phyloP scores from a whole-genome alignment of 106 monocot species.

The Phalaenopsis aphrodite region DNA sequence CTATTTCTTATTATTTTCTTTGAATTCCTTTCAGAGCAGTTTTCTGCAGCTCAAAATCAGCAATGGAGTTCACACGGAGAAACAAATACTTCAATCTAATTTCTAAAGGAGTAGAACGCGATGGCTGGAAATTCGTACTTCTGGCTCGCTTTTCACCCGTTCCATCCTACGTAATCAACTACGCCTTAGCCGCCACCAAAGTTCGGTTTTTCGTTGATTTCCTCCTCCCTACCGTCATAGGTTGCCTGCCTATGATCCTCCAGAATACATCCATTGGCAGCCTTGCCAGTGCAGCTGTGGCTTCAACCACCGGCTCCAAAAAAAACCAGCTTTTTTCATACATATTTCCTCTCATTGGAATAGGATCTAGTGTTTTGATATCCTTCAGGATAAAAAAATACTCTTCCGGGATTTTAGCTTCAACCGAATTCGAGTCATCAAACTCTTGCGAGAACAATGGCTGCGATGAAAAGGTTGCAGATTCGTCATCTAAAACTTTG shows the following conservation, averaged over 20 bases:
- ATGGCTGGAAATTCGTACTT: constrained; percentile 94
- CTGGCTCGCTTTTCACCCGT: constrained; percentile 88
- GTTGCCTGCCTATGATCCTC: constrained; percentile 90
- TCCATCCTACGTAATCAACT: constrained; percentile 93
- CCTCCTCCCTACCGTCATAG: constrained; percentile 78
- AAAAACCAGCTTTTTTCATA: constrained; percentile 54
- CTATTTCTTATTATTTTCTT: neutral
- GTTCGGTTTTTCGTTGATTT: constrained; percentile 80
- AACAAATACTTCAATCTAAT: constrained; percentile 75
- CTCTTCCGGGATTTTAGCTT: constrained; percentile 44
- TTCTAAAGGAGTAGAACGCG: constrained; percentile 64
- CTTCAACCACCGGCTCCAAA: constrained; percentile 40
- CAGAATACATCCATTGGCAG: constrained; percentile 95
- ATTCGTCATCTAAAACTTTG: neutral
- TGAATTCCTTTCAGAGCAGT: constrained; percentile 37
- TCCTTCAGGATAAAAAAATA: constrained; percentile 83
- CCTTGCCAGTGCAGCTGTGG: constrained; percentile 78
- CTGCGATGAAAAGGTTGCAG: neutral
- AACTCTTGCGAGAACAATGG: neutral
- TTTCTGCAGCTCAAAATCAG: constrained; percentile 70
- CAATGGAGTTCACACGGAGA: constrained; percentile 54
- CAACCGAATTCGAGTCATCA: constrained; percentile 17
- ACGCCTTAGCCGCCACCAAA: constrained; percentile 75
- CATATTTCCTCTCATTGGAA: constrained; percentile 70
- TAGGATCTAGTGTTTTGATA: constrained; percentile 73